Conservation (phyloP, 108 stramenopile genomes). For the Nannochloropsis gaditana region DNA sequence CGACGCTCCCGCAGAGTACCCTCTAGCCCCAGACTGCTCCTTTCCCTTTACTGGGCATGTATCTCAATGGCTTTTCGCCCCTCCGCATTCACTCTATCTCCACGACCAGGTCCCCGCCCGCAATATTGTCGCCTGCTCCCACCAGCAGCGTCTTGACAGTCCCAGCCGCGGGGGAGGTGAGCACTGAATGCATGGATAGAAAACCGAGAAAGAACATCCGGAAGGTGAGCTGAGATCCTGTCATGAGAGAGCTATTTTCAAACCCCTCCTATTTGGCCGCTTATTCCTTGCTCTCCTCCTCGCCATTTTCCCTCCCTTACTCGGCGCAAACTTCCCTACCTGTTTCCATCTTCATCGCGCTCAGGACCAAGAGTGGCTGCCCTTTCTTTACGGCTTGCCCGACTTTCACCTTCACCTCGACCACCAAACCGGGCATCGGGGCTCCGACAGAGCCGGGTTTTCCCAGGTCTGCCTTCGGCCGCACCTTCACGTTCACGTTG, state of each 20-base stretch:
- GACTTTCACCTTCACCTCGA: conserved; percentile 54
- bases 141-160: conserved; percentile 67
- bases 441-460: conserved; percentile 67
- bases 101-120: conserved; percentile 79
- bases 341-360: conserved; percentile 98
- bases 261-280: not conserved
- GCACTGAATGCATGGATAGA: conserved; percentile 21
- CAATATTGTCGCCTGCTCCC: conserved; percentile 74
- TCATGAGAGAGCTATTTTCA: too few relatives aligned
- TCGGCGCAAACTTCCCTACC: conserved; percentile 22
- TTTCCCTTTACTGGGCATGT: too few relatives aligned
- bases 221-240: too few relatives aligned
- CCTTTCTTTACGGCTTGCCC: conserved; percentile 82
- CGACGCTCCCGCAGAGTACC: too few relatives aligned
- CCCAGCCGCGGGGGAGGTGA: conserved; percentile 70
- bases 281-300: not conserved
- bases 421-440: conserved; percentile 88
- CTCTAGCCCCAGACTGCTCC: too few relatives aligned
- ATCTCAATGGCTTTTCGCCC: not conserved
- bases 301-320: not conserved
- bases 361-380: conserved; percentile 72
- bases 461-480: conserved; percentile 43
- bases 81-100: conserved; percentile 60
- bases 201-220: too few relatives aligned
- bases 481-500: conserved; percentile 43